A percentile compares a stretch with the other conserved stretches of the same genome.
Evolutionary conservation across 306 rosid genomes (phyloP).

Genomic region (Erythrophleum fordii): DNA sequence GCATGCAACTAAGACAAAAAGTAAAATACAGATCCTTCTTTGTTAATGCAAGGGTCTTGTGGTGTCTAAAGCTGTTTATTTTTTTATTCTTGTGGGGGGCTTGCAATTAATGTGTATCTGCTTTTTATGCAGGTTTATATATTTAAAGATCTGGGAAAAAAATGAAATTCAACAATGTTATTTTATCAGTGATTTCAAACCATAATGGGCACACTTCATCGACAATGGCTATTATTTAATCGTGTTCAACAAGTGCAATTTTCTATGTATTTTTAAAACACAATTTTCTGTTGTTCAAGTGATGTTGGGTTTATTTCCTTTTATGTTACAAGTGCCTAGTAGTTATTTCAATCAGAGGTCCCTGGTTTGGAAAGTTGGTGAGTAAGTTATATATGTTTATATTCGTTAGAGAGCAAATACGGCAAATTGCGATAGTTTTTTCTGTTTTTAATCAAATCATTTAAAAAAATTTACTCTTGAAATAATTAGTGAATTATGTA

Average conservation of each 20-base stretch:
- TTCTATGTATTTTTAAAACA: neutral
- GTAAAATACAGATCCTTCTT: neutral
- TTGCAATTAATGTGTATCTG: constrained; percentile 2
- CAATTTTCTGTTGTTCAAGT: neutral
- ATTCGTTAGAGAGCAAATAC: neutral
- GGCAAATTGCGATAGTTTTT: neutral
- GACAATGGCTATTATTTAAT: constrained; percentile 7
- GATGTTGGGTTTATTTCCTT: constrained; percentile 12
- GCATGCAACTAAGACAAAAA: neutral
- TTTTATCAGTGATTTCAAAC: constrained; percentile 9
- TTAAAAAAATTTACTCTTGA: neutral
- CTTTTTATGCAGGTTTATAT: neutral
- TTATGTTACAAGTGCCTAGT: neutral
- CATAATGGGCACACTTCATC: neutral
- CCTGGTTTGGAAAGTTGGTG: neutral
- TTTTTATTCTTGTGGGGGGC: neutral
- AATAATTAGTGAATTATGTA: constrained; percentile 13
- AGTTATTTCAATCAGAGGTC: neutral
- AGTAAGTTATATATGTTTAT: neutral
- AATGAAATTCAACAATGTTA: neutral
- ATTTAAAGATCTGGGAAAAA: constrained; percentile 4
- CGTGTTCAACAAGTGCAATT: neutral
- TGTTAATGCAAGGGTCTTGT: neutral
- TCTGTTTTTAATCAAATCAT: neutral
- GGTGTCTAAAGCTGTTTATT: neutral